Percentiles rank a stretch among this genome's conserved stretches.
Evolutionary conservation across 345 rosid genomes (phyloP).

Genomic region (Hibiscus syriacus): DNA sequence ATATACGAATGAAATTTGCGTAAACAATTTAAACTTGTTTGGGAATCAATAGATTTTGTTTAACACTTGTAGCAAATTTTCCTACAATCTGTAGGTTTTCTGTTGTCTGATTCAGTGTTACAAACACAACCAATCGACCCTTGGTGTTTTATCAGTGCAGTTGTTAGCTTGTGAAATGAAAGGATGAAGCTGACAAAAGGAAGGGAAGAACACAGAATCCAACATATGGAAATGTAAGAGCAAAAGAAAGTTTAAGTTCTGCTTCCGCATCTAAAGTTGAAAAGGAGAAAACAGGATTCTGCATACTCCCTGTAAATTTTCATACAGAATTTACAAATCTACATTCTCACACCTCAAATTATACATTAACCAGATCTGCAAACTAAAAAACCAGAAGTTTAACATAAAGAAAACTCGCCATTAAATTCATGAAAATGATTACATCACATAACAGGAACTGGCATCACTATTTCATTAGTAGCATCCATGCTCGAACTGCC

Average conservation of each 20-base stretch:
- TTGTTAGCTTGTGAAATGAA: not conserved
- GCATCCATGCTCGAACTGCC: conserved; percentile 4
- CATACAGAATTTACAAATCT: conserved; percentile 7
- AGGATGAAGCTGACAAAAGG: not conserved
- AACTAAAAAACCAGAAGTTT: not conserved
- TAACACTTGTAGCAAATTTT: not conserved
- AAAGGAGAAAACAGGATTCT: not conserved
- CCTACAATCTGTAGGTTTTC: not conserved
- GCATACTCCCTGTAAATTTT: not conserved
- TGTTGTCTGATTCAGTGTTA: not conserved
- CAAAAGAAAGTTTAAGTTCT: not conserved
- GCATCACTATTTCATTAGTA: conserved; percentile 16
- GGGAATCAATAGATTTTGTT: not conserved
- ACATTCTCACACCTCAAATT: not conserved
- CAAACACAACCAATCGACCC: not conserved
- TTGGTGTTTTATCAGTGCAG: not conserved
- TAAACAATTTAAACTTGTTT: not conserved
- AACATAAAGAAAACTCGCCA: not conserved
- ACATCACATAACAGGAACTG: conserved; percentile 24
- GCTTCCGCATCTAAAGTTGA: not conserved
- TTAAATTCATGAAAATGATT: not conserved
- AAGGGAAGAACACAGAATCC: not conserved
- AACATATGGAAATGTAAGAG: not conserved
- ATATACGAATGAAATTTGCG: not conserved
- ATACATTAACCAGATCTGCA: not conserved